These are phyloP conservation scores for Rhynchosporium agropyri DNA, from an alignment of 2,329 filamentous ascomycete genomes.

Conservation along the genomic window DNA sequence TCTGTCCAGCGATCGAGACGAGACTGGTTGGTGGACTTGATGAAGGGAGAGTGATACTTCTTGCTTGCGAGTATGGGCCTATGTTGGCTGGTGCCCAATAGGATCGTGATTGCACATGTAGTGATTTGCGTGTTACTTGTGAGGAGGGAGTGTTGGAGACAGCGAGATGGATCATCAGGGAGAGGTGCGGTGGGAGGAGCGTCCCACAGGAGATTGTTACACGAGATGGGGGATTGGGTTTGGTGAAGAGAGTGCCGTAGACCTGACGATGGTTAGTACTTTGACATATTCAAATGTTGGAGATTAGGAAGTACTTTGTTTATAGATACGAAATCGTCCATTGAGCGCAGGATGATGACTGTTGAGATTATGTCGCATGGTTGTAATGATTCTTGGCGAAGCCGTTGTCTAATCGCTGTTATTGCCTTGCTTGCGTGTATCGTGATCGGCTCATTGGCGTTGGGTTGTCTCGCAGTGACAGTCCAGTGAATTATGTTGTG, in stretches of 20 bases:
- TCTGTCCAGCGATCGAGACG: constrained; percentile 84
- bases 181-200: constrained; percentile 59
- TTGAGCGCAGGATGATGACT: constrained; percentile 72
- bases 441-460: constrained; percentile 43
- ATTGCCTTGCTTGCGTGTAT: constrained; percentile 54
- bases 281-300: neutral
- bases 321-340: constrained; percentile 75
- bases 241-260: constrained; percentile 74
- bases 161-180: constrained; percentile 62
- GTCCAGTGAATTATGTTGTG: constrained; percentile 31
- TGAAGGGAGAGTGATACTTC: constrained; percentile 53
- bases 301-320: constrained; percentile 55
- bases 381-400: constrained; percentile 45
- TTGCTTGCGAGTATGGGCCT: constrained; percentile 92
- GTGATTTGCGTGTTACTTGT: constrained; percentile 52
- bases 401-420: constrained; percentile 47
- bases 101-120: constrained; percentile 90
- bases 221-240: constrained; percentile 81
- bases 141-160: constrained; percentile 21
- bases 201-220: constrained; percentile 81
- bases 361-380: constrained; percentile 55
- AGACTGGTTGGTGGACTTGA: constrained; percentile 34
- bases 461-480: constrained; percentile 15
- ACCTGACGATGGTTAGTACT: constrained; percentile 43
- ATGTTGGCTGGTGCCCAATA: constrained; percentile 99